phyloP scores from a whole-genome alignment of 768 basidiomycete genomes.

The Phanerochaete sordida region DNA sequence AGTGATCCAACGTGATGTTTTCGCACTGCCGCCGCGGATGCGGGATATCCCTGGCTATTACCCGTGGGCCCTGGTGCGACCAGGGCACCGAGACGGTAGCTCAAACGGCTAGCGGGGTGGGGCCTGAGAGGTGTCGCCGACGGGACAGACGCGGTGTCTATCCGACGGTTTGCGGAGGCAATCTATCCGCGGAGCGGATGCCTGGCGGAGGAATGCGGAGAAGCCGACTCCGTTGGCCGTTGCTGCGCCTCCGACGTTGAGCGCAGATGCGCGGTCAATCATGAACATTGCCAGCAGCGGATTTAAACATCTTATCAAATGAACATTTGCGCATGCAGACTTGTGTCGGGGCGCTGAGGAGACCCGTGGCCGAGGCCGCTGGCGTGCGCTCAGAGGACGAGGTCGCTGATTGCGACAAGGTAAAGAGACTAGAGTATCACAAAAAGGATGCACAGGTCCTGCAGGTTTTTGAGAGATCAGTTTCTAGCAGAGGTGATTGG shows the following conservation, averaged over 20 bases:
- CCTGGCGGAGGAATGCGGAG: neutral
- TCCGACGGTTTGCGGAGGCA: neutral
- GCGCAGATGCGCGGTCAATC: neutral
- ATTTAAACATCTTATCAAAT: neutral
- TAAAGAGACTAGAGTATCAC: too few relatives aligned
- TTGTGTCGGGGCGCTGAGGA: neutral
- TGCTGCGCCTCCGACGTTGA: neutral
- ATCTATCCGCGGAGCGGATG: neutral
- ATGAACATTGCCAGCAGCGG: neutral
- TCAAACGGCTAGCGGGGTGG: neutral
- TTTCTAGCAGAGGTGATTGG: neutral
- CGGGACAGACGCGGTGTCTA: neutral
- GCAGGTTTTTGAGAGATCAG: neutral
- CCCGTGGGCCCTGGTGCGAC: neutral
- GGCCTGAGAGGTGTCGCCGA: neutral
- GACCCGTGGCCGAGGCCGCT: neutral
- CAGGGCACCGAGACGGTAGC: too few relatives aligned
- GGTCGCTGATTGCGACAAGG: neutral
- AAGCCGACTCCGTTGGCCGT: neutral
- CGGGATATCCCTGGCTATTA: neutral
- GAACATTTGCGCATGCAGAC: neutral
- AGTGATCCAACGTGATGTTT: neutral
- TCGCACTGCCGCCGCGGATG: neutral
- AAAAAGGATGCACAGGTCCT: too few relatives aligned
- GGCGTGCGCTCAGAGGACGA: neutral